These are phyloP conservation scores for Trebouxia gelatinosa DNA, from an alignment of 163 green algal species.

Conservation along the genomic window DNA sequence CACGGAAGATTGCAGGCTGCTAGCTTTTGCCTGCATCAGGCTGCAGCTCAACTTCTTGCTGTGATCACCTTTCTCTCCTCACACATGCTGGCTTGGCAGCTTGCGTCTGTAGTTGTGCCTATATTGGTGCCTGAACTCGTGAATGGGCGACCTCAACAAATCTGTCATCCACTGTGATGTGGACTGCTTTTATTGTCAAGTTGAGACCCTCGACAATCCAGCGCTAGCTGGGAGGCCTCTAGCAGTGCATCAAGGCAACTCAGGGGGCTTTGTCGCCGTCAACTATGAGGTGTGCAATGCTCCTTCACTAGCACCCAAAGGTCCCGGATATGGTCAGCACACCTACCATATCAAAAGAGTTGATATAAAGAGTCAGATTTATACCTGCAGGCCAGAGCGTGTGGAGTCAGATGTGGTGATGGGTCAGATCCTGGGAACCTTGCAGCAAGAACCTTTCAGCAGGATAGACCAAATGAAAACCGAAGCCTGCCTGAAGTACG, in stretches of 20 bases:
- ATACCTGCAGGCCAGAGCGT: conserved; percentile 46
- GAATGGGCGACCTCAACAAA: not conserved
- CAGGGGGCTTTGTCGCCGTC: conserved; percentile 65
- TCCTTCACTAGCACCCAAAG: not conserved
- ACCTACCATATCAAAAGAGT: not conserved
- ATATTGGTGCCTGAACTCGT: too few relatives aligned
- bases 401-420: conserved; percentile 53
- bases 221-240: conserved; percentile 48
- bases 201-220: conserved; percentile 63
- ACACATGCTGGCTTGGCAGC: too few relatives aligned
- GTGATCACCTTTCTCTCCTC: too few relatives aligned
- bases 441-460: conserved; percentile 36
- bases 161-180: conserved; percentile 48
- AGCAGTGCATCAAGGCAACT: conserved; percentile 69
- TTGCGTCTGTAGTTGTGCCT: too few relatives aligned
- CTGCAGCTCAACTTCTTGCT: too few relatives aligned
- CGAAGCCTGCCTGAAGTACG: conserved; percentile 47
- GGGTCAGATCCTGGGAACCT: conserved; percentile 51
- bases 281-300: conserved; percentile 36
- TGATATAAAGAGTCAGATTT: too few relatives aligned
- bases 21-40: too few relatives aligned
- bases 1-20: too few relatives aligned
- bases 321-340: not conserved
- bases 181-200: conserved; percentile 63
- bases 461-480: not conserved